A percentile compares a stretch with the other conserved stretches of the same genome.
These are phyloP conservation scores for Candida pseudoglaebosa DNA, from an alignment of 805 yeast species.

Conservation along the genomic window DNA sequence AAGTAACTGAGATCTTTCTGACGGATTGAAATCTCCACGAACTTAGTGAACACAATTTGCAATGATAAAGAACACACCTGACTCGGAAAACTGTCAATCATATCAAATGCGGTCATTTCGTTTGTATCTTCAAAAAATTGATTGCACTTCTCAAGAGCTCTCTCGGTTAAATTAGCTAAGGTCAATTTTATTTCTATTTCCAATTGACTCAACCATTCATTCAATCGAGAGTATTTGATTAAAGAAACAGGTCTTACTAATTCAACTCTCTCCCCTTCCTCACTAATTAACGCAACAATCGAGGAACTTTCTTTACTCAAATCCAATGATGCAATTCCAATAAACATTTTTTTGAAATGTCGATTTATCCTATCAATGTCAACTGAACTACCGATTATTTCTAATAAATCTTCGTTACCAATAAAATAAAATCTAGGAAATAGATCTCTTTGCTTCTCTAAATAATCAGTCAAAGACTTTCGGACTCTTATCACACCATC, in stretches of 20 bases:
- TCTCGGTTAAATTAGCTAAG: constrained; percentile 31
- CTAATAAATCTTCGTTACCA: constrained; percentile 87
- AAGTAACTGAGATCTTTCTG: constrained; percentile 4
- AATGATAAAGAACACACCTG: constrained; percentile 54
- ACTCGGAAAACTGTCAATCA: constrained; percentile 44
- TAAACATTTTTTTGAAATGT: constrained; percentile 68
- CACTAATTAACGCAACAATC: constrained; percentile 52
- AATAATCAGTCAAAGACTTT: constrained; percentile 66
- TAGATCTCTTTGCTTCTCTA: constrained; percentile 71
- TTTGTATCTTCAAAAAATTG: constrained; percentile 1
- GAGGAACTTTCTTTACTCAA: constrained; percentile 26
- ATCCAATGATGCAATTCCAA: constrained; percentile 50
- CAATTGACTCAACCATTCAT: constrained; percentile 60
- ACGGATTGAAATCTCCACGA: constrained; percentile 29
- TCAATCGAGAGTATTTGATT: constrained; percentile 37
- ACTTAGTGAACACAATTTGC: constrained; percentile 55
- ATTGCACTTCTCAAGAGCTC: constrained; percentile 22
- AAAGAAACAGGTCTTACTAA: constrained; percentile 44
- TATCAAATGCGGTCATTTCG: constrained; percentile 9
- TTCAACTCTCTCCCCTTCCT: constrained; percentile 56
- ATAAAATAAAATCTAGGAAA: constrained; percentile 84
- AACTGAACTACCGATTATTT: constrained; percentile 65
- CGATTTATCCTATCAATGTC: constrained; percentile 47
- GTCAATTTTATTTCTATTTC: constrained; percentile 53
- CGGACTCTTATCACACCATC: constrained; percentile 58